A percentile compares a stretch with the other conserved stretches of the same genome.
These are phyloP conservation scores for Alternaria novae-zelandiae DNA, from an alignment of 2,329 filamentous ascomycete species.

Conservation along the genomic window DNA sequence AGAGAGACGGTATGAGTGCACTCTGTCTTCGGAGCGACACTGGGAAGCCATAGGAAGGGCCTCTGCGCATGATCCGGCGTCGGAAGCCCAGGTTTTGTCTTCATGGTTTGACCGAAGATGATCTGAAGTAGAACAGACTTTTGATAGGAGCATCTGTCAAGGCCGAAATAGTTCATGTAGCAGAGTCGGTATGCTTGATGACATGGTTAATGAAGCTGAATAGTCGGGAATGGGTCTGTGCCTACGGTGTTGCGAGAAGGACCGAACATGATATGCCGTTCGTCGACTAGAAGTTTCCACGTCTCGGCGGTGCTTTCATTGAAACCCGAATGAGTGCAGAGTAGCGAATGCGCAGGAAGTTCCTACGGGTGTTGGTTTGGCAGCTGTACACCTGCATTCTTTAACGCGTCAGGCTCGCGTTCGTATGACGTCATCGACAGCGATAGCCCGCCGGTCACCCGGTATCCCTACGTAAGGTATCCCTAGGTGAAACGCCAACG, in stretches of 20 bases:
- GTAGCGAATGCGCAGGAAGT: background rate
- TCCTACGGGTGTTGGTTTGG: background rate
- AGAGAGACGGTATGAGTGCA: background rate
- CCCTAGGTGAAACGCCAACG: background rate
- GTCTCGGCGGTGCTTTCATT: background rate
- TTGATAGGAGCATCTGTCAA: background rate
- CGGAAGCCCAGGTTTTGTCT: background rate
- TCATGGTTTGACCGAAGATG: background rate
- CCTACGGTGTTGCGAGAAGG: background rate
- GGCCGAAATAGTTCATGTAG: background rate
- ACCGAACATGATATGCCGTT: background rate
- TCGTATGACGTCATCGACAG: background rate
- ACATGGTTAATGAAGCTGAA: background rate
- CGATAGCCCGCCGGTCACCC: background rate
- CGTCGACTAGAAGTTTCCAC: background rate
- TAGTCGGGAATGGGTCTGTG: background rate
- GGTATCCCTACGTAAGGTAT: background rate
- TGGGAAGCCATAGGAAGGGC: background rate
- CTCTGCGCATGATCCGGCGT: background rate
- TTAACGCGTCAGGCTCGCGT: background rate
- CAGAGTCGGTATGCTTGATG: background rate
- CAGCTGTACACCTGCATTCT: background rate
- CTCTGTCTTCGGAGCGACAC: background rate
- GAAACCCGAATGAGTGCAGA: background rate
- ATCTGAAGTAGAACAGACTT: background rate